A percentile compares a stretch with the other conserved stretches of the same genome.
Evolutionary conservation across 192 early-diverging fungal genomes (phyloP).

Genomic region (Backusella liffmaniae): DNA sequence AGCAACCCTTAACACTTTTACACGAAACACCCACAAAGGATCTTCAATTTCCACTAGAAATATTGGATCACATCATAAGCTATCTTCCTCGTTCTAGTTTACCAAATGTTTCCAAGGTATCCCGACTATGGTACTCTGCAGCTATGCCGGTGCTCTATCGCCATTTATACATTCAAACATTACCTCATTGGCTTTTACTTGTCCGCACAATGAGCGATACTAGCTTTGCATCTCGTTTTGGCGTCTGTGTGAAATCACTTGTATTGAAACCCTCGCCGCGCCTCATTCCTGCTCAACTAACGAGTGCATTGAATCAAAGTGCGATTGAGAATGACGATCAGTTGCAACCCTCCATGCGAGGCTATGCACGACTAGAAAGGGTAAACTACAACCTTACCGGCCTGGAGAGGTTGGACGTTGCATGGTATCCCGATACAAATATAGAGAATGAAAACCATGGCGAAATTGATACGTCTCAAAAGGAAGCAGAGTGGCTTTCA

Average conservation of each 20-base stretch:
- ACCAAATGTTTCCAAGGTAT: neutral
- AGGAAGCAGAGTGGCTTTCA: constrained; percentile 23
- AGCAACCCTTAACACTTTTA: neutral
- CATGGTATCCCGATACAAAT: neutral
- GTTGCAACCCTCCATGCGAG: neutral
- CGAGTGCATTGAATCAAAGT: neutral
- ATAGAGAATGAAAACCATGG: constrained; percentile 15
- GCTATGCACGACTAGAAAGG: constrained; percentile 8
- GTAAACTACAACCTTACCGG: constrained; percentile 15
- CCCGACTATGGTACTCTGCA: neutral
- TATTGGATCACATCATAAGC: constrained; percentile 5
- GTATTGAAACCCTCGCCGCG: constrained; percentile 16
- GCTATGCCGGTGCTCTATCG: constrained; percentile 15
- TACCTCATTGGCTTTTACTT: constrained; percentile 14
- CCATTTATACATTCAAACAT: constrained; percentile 17
- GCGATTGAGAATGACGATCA: constrained; percentile 6
- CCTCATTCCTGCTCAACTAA: constrained; percentile 1
- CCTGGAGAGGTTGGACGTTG: neutral
- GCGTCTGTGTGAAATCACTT: neutral
- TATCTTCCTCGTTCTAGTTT: constrained; percentile 17
- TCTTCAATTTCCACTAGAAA: constrained; percentile 10
- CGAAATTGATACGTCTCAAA: constrained; percentile 17
- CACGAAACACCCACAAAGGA: neutral
- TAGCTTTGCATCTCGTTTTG: neutral
- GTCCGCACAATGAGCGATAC: neutral